Base-by-base conservation (phyloP, 805 yeast genomes). In the Candida nonsorbophila region DNA sequence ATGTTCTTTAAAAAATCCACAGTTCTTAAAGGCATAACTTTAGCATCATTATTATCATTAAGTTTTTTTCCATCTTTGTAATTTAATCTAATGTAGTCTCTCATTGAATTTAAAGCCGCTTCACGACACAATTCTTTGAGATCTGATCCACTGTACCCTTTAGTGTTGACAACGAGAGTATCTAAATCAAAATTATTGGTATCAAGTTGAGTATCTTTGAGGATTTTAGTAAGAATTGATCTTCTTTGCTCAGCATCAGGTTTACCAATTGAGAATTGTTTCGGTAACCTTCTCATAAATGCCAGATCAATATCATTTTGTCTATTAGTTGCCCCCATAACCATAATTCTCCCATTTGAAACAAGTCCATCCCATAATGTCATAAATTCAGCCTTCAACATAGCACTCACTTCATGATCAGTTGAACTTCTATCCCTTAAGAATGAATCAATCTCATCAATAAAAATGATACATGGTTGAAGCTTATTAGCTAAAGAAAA, bases 331-430 rank as follows among this genome's bases (percentile, higher is more conserved):
- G 97, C 97, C 3, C 97, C 98, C 45, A 90, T 71, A 2, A 90
- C 86, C 62, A 90, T 62, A 4, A 92, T 73, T 26, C 95, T 68
- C 2, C 95, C 94, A 35, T 79, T 74, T 7, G 83, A 71, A 6
- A 73, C 58, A 18, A 90, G 63, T 0, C 98, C 98, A 54, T 90
- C 98, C 97, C 97, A 90, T 28, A 90, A 62, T 0, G 96, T 86
- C 97, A 90, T 90, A 49, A 90, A 92, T 55, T 90, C 97, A 1
- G 97, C 95, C 57, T 90, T 90, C 38, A 90, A 65, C 72, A 82
- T 80, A 1, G 96, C 85, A 17, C 95, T 87, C n/a, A 85, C 87
- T 57, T 90, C 98, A 58, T 90, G 97, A 57, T 90, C 98, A 27
- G 69, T 66, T 1, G 85, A 72, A 12, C 80, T 72, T 38, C 98